Evolutionary conservation across 495 filamentous ascomycete species (phyloP), one percentile per base, ranked within the genome.

Genomic region (Darksidea phi): DNA sequence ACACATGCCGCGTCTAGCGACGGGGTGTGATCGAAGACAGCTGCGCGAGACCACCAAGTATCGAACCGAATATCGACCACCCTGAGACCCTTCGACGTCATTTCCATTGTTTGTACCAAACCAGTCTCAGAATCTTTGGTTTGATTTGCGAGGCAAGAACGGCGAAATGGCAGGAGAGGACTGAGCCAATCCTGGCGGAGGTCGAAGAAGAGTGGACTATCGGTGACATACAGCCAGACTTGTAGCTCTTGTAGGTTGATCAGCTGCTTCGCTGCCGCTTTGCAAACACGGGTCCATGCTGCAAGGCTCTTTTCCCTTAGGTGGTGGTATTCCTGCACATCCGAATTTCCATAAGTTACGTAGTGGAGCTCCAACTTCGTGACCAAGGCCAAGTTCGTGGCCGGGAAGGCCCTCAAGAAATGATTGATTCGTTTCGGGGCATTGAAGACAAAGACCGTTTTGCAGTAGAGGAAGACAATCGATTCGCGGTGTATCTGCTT

Each of bases 401-500:
- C 34, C n/a, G 64, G 50, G 6, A 60, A 18, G 25, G 41, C 17
- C 21, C 20, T 13, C n/a, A 67, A n/a, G 50, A 63, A 67, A 18
- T 59, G 53, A 4, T 7, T 18, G 21, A 67, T 48, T 0, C 64
- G 59, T 2, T 26, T n/a, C 6, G 64, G 64, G 12, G 64, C 59
- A 7, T 43, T 51, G 41, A 61, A 61, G 4, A 54, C 61, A 54
- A 69, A 66, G 10, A 57, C 66, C 12, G 66, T 63, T 8, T 56
- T 58, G 6, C 25, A 25, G 48, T 69, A 69, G 25, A 69, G 57
- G 10, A 66, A 51, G 1, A 34, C 10, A 25, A 59, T 28, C 24
- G 50, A 11, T 21, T 69, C 66, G 4, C 6, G 6, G 41, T 62
- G 15, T 17, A 68, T 32, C 43, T 58, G 51, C 54, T 59, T 61